Percentiles rank a stretch among this genome's conserved stretches.
Evolutionary conservation across 768 basidiomycete genomes (phyloP).

Genomic region (Mycena polygramma): DNA sequence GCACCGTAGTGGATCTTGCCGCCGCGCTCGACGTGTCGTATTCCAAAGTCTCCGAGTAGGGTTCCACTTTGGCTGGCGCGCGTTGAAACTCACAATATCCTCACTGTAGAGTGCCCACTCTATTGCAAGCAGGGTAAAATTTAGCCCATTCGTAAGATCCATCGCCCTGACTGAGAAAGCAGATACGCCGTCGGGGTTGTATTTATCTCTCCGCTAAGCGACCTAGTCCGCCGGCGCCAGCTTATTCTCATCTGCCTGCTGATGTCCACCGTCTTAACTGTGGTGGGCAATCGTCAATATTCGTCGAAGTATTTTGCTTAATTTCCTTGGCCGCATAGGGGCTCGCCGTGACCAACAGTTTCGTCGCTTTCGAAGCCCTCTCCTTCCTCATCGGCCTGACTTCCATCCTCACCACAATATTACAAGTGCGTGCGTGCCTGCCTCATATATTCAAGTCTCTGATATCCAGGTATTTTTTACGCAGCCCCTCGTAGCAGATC

Average conservation of each 20-base stretch:
- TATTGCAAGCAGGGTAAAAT: slow-evolving; percentile 33
- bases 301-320: not conserved
- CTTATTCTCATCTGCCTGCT: slow-evolving; percentile 73
- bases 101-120: slow-evolving; percentile 40
- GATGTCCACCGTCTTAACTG: slow-evolving; percentile 68
- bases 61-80: not conserved
- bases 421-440: slow-evolving; percentile 51
- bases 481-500: slow-evolving; percentile 82
- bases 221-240: slow-evolving; percentile 82
- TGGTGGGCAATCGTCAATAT: slow-evolving; percentile 48
- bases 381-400: slow-evolving; percentile 79
- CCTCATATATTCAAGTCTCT: too few relatives aligned
- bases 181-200: slow-evolving; percentile 82
- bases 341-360: slow-evolving; percentile 69
- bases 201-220: slow-evolving; percentile 85
- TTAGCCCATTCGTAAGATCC: not conserved
- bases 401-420: slow-evolving; percentile 82
- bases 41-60: slow-evolving; percentile 42
- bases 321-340: slow-evolving; percentile 50
- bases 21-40: slow-evolving; percentile 49
- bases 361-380: slow-evolving; percentile 73
- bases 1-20: slow-evolving; percentile 62
- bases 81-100: slow-evolving; percentile 11
- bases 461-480: not conserved
- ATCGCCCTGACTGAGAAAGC: not conserved